These are phyloP conservation scores for Phytopythium vexans DNA, from an alignment of 352 stramenopile genomes.

Conservation along the genomic window DNA sequence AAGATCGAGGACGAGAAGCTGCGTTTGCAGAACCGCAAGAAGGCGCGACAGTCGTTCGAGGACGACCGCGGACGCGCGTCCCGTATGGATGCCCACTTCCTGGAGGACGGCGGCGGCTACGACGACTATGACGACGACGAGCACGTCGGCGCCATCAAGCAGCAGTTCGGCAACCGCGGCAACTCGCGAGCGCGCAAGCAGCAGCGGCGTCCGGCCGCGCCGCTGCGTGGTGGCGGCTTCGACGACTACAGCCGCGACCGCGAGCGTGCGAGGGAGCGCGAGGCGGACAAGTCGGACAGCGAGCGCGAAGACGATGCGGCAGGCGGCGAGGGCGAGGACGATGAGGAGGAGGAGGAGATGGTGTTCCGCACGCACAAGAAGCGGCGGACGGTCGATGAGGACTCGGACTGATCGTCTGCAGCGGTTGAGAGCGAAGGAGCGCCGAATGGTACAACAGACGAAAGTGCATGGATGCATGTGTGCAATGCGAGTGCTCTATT, in stretches of 20 bases:
- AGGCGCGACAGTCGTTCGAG: conserved; percentile 77
- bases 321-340: conserved; percentile 56
- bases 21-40: conserved; percentile 83
- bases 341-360: conserved; percentile 73
- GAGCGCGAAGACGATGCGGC: conserved; percentile 46
- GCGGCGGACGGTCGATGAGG: conserved; percentile 79
- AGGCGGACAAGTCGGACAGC: conserved; percentile 68
- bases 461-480: background rate
- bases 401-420: conserved; percentile 52
- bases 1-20: conserved; percentile 86
- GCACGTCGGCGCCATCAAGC: conserved; percentile 81
- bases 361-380: conserved; percentile 76
- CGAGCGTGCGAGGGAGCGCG: conserved; percentile 24
- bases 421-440: too few relatives aligned
- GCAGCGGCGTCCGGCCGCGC: conserved; percentile 21
- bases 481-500: background rate
- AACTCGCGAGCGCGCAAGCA: conserved; percentile 20
- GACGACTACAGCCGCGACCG: conserved; percentile 67
- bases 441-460: too few relatives aligned
- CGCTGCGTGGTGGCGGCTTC: conserved; percentile 58
- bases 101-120: conserved; percentile 75
- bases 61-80: conserved; percentile 63
- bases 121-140: conserved; percentile 84
- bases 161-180: conserved; percentile 66
- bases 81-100: conserved; percentile 81